These are phyloP conservation scores for Trichoderma sp. DNA, from an alignment of 2,329 filamentous ascomycete genomes.

Conservation along the genomic window DNA sequence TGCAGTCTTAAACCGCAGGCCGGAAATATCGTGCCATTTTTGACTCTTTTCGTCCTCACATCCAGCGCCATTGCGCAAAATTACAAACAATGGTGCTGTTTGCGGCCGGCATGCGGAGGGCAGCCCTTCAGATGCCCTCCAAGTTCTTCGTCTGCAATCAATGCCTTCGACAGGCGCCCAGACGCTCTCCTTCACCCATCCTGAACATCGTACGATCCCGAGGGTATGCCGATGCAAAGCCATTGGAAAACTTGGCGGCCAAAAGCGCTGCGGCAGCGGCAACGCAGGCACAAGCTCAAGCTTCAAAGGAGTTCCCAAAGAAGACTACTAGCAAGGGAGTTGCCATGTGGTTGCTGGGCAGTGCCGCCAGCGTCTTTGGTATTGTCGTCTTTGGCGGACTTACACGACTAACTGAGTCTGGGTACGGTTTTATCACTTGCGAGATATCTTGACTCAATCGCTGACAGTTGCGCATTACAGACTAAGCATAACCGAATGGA, in stretches of 20 bases:
- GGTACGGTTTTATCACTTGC: slow-evolving; percentile 55
- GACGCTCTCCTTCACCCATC: slow-evolving; percentile 42
- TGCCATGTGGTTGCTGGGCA: slow-evolving; percentile 89
- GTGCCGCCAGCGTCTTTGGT: slow-evolving; percentile 90
- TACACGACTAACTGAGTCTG: slow-evolving; percentile 92
- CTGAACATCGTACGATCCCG: slow-evolving; percentile 45
- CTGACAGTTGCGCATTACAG: slow-evolving; percentile 49
- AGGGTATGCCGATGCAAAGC: slow-evolving; percentile 41
- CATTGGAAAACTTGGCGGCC: slow-evolving; percentile 34
- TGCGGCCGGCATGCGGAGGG: slow-evolving; percentile 45
- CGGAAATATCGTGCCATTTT: slow-evolving; percentile 19
- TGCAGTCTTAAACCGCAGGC: neutral
- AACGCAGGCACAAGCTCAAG: slow-evolving; percentile 28
- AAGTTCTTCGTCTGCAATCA: slow-evolving; percentile 52
- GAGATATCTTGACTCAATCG: neutral
- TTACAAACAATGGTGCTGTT: slow-evolving; percentile 45
- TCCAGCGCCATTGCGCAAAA: slow-evolving; percentile 27
- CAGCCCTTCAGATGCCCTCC: slow-evolving; percentile 43
- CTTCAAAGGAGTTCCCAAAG: slow-evolving; percentile 54
- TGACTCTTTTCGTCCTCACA: neutral
- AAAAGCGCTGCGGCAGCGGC: slow-evolving; percentile 30
- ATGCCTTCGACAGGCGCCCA: slow-evolving; percentile 45
- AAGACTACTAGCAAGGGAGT: slow-evolving; percentile 74
- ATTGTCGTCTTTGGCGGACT: slow-evolving; percentile 95
- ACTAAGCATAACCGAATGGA: slow-evolving; percentile 98